phyloP scores from a whole-genome alignment of 257 asterid species.

The Marsdenia floribunda region DNA sequence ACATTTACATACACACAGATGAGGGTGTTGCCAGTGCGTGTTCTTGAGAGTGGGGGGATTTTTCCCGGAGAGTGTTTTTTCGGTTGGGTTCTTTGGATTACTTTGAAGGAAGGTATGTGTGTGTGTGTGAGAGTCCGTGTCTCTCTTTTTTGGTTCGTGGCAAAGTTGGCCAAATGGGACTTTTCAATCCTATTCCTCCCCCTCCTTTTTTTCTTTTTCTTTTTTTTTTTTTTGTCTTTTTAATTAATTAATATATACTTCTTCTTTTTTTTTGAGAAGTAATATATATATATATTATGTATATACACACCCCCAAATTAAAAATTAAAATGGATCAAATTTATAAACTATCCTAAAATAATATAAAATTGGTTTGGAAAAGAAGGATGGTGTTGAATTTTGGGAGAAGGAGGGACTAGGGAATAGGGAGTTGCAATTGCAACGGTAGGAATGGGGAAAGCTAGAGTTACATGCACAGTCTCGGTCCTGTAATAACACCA shows the following conservation, averaged over 20 bases:
- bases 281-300: too few relatives aligned
- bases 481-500: conserved; percentile 1
- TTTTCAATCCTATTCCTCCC: not conserved
- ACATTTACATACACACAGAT: conserved; percentile 21
- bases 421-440: not conserved
- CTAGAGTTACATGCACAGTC: not conserved
- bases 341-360: too few relatives aligned
- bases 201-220: not conserved
- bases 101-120: conserved; percentile 76
- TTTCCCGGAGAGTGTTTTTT: not conserved
- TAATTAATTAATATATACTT: too few relatives aligned
- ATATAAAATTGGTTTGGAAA: too few relatives aligned
- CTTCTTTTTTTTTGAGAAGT: too few relatives aligned
- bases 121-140: conserved; percentile 13
- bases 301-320: too few relatives aligned
- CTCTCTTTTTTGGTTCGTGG: conserved; percentile 11
- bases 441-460: conserved; percentile 16
- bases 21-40: not conserved
- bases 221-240: too few relatives aligned
- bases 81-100: conserved; percentile 47
- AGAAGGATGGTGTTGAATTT: not conserved
- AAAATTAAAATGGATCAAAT: too few relatives aligned
- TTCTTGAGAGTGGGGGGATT: not conserved
- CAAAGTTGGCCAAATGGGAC: conserved; percentile 17
- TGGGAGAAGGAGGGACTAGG: not conserved